These are phyloP conservation scores for Solanum hybrid DNA, from an alignment of 305 asterid genomes.

Conservation along the genomic window DNA sequence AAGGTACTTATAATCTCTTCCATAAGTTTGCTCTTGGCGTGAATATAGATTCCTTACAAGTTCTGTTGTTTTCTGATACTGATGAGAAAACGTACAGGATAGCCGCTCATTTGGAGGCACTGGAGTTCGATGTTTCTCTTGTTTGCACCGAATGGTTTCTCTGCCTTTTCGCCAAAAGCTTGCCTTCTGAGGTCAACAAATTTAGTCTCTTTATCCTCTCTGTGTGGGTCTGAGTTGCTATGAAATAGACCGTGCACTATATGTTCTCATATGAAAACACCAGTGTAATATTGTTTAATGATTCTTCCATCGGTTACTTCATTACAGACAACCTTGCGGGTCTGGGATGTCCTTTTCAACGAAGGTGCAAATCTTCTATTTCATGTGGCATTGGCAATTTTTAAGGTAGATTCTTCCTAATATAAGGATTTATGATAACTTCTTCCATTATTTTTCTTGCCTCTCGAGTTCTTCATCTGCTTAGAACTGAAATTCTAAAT, in stretches of 20 bases:
- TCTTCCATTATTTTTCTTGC: not conserved
- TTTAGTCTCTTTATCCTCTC: not conserved
- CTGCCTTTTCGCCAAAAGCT: conserved; percentile 90
- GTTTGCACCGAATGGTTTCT: conserved; percentile 98
- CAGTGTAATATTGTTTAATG: not conserved
- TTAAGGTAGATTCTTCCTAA: conserved; percentile 42
- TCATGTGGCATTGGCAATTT: conserved; percentile 81
- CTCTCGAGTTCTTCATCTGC: not conserved
- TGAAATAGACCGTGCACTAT: not conserved
- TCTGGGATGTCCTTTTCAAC: conserved; percentile 96
- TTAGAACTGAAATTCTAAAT: not conserved
- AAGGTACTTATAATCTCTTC: conserved; percentile 35
- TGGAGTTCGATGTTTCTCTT: conserved; percentile 95
- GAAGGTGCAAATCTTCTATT: conserved; percentile 90
- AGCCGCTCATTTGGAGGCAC: conserved; percentile 73
- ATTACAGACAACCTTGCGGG: conserved; percentile 78
- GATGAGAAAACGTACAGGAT: conserved; percentile 42
- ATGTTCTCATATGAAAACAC: not conserved
- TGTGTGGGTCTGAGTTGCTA: not conserved
- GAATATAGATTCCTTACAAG: not conserved
- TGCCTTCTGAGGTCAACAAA: conserved; percentile 83
- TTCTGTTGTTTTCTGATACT: not conserved
- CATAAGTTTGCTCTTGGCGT: not conserved
- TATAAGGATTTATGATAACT: not conserved
- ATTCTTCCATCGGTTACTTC: not conserved